A percentile compares a stretch with the other conserved stretches of the same genome.
Conservation (phyloP, 2,329 filamentous ascomycete species). For the Cladosporium sp. region DNA sequence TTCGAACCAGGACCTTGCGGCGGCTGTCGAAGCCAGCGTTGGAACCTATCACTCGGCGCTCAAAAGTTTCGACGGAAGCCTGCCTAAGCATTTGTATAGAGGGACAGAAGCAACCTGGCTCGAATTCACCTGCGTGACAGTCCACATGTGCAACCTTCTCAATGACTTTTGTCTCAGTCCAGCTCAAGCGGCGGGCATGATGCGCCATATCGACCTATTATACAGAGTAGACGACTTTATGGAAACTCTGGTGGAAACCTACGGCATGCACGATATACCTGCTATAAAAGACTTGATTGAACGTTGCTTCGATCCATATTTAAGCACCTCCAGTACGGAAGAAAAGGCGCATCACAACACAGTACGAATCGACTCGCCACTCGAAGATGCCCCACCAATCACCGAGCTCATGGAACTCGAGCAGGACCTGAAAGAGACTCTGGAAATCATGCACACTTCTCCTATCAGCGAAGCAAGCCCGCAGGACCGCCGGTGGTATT, state of each 20-base stretch:
- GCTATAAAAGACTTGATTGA: background rate
- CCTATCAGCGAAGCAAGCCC: background rate
- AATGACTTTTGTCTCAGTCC: background rate
- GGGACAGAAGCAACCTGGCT: background rate
- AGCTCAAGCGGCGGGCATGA: background rate
- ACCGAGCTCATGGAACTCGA: background rate
- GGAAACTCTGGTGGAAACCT: background rate
- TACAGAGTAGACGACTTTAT: slow-evolving; percentile 9
- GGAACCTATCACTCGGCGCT: background rate
- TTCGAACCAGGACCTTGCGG: background rate
- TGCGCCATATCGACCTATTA: slow-evolving; percentile 1
- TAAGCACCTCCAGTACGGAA: background rate
- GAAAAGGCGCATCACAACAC: background rate
- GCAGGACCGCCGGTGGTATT: slow-evolving; percentile 1
- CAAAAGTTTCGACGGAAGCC: background rate
- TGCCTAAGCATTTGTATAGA: background rate
- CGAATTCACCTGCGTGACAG: slow-evolving; percentile 2
- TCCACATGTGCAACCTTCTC: background rate
- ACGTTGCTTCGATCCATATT: background rate
- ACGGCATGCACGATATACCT: background rate
- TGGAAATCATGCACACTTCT: background rate
- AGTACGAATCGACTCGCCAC: background rate
- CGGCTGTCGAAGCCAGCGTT: background rate
- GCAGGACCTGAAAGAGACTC: background rate
- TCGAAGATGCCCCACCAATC: background rate